Evolutionary conservation across 2,329 filamentous ascomycete species (phyloP).

Genomic region (Botrytis tulipae): DNA sequence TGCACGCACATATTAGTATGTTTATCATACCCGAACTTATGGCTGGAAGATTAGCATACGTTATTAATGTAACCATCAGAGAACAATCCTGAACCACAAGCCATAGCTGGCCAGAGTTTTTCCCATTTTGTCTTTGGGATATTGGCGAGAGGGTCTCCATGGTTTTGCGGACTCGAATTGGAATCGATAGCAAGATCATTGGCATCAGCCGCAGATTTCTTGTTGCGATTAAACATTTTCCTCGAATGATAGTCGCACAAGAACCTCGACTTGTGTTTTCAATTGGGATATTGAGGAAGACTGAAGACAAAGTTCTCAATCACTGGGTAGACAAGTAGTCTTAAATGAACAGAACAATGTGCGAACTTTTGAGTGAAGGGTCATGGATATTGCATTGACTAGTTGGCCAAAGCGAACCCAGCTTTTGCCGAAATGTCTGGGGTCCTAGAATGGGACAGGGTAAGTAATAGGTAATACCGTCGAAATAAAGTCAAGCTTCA

Average conservation of each 20-base stretch:
- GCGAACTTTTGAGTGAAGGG: slow-evolving; percentile 2
- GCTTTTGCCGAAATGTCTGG: neutral
- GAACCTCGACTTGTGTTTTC: neutral
- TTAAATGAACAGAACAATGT: neutral
- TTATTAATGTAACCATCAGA: slow-evolving; percentile 92
- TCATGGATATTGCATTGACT: no score
- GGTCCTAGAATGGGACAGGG: neutral
- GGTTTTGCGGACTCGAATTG: slow-evolving; percentile 16
- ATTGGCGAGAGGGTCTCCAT: slow-evolving; percentile 25
- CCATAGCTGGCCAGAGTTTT: slow-evolving; percentile 62
- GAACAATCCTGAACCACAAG: slow-evolving; percentile 86
- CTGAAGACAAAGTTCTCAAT: neutral
- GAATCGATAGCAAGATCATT: slow-evolving; percentile 14
- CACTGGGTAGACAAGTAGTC: neutral
- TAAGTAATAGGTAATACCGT: neutral
- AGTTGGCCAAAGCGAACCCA: no score
- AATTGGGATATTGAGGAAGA: neutral
- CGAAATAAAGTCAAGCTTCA: slow-evolving; percentile 1
- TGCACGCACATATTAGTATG: neutral
- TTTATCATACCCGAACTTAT: neutral
- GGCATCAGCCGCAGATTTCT: slow-evolving; percentile 15
- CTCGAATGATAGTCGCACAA: neutral
- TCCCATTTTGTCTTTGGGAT: slow-evolving; percentile 33
- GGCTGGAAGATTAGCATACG: slow-evolving; percentile 46
- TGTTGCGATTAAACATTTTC: slow-evolving; percentile 26